Evolutionary conservation across 306 rosid species (phyloP), one percentile per base, ranked within the genome.

Genomic region (Prunus davidiana): DNA sequence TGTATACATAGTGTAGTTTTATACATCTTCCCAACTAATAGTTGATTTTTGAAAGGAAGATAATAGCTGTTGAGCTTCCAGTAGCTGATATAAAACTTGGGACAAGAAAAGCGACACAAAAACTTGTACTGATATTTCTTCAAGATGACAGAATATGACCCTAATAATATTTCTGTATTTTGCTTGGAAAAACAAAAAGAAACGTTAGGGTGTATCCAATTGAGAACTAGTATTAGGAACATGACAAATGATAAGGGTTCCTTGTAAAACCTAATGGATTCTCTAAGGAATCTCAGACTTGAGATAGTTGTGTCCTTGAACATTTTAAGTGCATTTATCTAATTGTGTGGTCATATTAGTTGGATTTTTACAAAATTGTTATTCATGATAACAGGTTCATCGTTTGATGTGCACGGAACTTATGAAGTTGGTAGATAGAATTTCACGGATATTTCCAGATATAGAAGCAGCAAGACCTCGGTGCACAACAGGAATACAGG

Each of bases 391-490:
- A 55, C 84, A 94, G 98, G 96, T 87, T 69, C 98, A 94, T 79
- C 69, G 34, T 62, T 57, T 61, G 69, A 85, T 94, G 86, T 87
- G 98, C 84, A 81, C 70, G 1, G 87, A 90, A 78, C 90, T 94
- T 54, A 52, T 60, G 89, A 85, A 75, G 61, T 75, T 90, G 57
- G 84, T 90, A 68, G 87, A 68, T 27, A 86, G 87, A 77, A 79
- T 89, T 60, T 74, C 78, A 24, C 67, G 81, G 73, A 86, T 94
- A 82, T 74, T 88, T 72, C 97, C 94, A 1, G 77, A 69, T 7
- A 89, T 94, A 69, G 98, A 94, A 82, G 91, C 69, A 38, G 93
- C 93, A 34, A 87, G 97, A 67, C 98, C 98, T 78, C 80, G 92
- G 60, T 84, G 90, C 73, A 74, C 93, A 32, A 84, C 89, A 28